Evolutionary conservation across 176 grass and related monocot species (phyloP), one percentile per base, ranked within the genome.

Genomic region (Zoysia pacifica): DNA sequence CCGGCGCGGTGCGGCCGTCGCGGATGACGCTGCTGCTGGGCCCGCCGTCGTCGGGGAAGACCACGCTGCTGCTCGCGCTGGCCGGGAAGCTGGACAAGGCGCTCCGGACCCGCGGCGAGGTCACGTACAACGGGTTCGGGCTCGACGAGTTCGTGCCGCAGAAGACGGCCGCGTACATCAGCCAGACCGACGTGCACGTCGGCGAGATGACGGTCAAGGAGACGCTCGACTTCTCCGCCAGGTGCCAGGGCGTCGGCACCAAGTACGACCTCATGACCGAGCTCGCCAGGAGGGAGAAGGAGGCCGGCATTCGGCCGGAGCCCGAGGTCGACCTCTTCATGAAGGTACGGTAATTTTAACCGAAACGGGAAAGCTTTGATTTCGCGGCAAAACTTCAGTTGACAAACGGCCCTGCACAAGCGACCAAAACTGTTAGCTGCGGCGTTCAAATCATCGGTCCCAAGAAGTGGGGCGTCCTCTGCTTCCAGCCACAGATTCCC

Each of bases 151-250:
- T 99, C 77, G 90, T 95, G 72, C 90, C 96, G 43, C 96, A 95
- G 89, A 99, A 99, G 87, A 95, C 96, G 76, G 92, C 96, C 40
- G 96, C 96, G 16, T 99, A 93, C 75, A 99, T 99, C 79, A 99
- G 96, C 88, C 96, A 99, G 79, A 99, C 89, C 0, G 93, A 99
- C 64, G 93, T 99, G 28, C 96, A 99, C 76, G 67, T 99, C 48
- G 88, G 90, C 55, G 93, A 95, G 90, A 95, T 99, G 96, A 99
- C 96, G 0, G 96, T 99, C 0, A 99, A 99, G 83, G 96, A 99
- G 85, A 99, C 96, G 68, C 80, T 99, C 52, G 96, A 99, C 80
- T 99, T 99, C 83, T 95, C 96, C 0, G 96, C 96, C 7, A 83
- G 92, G 79, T 99, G 96, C 67, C 96, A 99, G 80, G 96, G 96